A percentile compares a stretch with the other conserved stretches of the same genome.
Evolutionary conservation across 2,329 filamentous ascomycete genomes (phyloP).

Genomic region (Alternaria postmessia): DNA sequence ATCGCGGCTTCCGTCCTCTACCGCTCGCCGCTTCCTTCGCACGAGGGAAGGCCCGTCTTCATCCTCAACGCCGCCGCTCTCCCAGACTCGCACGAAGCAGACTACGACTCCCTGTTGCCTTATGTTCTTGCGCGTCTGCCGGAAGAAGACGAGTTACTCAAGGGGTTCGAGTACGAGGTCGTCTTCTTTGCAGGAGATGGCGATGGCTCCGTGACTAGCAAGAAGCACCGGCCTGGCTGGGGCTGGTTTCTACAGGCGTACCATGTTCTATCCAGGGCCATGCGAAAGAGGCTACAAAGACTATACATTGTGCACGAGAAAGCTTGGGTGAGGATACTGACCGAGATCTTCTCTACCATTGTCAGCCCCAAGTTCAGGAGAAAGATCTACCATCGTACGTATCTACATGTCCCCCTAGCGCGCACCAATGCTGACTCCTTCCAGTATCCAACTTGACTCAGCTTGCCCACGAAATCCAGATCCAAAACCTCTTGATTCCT

Average conservation of each 20-base stretch:
- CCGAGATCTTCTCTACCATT: conserved; percentile 65
- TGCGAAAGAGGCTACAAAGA: conserved; percentile 63
- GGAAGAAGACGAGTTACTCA: conserved; percentile 63
- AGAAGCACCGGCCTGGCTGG: conserved; percentile 61
- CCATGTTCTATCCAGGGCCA: conserved; percentile 62
- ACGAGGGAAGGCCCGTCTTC: conserved; percentile 60
- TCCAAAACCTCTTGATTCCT: conserved; percentile 63
- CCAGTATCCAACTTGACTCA: conserved; percentile 59
- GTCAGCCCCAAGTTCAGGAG: conserved; percentile 65
- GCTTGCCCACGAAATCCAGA: conserved; percentile 60
- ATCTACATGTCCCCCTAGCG: background rate
- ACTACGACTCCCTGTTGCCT: conserved; percentile 63
- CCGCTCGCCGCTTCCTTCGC: conserved; percentile 60
- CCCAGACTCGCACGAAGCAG: conserved; percentile 61
- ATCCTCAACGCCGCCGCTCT: conserved; percentile 66
- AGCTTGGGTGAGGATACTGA: conserved; percentile 64
- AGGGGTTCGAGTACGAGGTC: conserved; percentile 63
- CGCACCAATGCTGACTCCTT: conserved; percentile 18
- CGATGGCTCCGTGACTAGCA: conserved; percentile 55
- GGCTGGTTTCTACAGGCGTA: conserved; percentile 67
- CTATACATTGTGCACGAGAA: conserved; percentile 67
- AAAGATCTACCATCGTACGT: conserved; percentile 64
- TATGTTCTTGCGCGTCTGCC: conserved; percentile 64
- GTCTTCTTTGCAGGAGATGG: conserved; percentile 66
- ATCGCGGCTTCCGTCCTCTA: conserved; percentile 63